These are phyloP conservation scores for Eucalyptus regnans DNA, from an alignment of 345 rosid genomes.

Conservation along the genomic window DNA sequence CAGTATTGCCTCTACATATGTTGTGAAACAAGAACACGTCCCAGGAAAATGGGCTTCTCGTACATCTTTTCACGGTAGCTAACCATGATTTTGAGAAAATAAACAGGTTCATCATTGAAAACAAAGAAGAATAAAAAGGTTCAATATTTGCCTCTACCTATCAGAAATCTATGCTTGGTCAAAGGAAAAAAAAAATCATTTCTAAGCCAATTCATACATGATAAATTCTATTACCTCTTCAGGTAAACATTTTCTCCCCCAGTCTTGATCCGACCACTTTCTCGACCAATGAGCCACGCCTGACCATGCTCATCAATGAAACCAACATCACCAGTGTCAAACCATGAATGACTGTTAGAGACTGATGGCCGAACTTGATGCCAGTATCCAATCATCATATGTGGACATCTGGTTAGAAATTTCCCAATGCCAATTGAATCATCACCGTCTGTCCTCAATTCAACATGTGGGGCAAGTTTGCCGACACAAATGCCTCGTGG, in stretches of 20 bases:
- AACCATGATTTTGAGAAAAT: background rate
- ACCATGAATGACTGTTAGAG: conserved; percentile 29
- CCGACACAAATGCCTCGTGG: conserved; percentile 67
- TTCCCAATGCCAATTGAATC: conserved; percentile 37
- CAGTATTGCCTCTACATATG: conserved; percentile 53
- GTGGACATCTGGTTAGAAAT: conserved; percentile 78
- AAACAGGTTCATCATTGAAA: background rate
- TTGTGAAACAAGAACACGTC: background rate
- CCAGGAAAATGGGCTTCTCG: background rate
- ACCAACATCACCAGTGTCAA: conserved; percentile 79
- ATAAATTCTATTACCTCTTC: conserved; percentile 48
- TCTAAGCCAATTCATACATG: background rate
- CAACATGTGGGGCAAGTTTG: conserved; percentile 75
- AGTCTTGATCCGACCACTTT: conserved; percentile 59
- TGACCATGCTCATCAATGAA: conserved; percentile 42
- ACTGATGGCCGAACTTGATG: conserved; percentile 15
- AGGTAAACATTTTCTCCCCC: conserved; percentile 83
- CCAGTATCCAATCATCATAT: conserved; percentile 71
- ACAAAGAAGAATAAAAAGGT: background rate
- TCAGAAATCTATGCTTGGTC: background rate
- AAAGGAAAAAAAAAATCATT: background rate
- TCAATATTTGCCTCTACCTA: background rate
- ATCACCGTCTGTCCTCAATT: conserved; percentile 27
- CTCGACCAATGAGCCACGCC: conserved; percentile 69
- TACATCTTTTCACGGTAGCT: background rate